These are phyloP conservation scores for Dactylellina cionopaga DNA, from an alignment of 2,329 filamentous ascomycete species.

Conservation along the genomic window DNA sequence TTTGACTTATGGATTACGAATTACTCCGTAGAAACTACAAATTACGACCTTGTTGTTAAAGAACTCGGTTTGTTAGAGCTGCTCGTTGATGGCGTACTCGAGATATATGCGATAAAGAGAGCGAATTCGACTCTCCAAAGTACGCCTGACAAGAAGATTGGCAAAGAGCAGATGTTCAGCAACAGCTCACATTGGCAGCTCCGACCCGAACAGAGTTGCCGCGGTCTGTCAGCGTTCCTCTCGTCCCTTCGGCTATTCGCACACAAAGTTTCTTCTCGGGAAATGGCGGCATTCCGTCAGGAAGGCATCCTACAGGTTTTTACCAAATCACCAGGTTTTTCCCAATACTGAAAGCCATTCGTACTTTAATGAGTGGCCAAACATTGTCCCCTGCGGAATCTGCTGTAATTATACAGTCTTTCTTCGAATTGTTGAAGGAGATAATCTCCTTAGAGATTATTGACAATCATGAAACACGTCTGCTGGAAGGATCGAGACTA, in stretches of 20 bases:
- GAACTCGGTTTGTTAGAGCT: not conserved
- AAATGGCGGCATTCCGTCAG: not conserved
- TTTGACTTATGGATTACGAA: not conserved
- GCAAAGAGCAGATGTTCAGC: conserved; percentile 2
- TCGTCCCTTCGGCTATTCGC: conserved; percentile 2
- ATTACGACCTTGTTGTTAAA: not conserved
- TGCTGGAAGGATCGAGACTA: conserved; percentile 59
- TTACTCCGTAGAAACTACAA: not conserved
- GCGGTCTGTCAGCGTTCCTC: conserved; percentile 6
- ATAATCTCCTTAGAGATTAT: conserved; percentile 56
- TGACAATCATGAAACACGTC: conserved; percentile 55
- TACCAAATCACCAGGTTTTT: conserved; percentile 8
- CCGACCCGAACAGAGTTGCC: not conserved
- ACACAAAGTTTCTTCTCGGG: not conserved
- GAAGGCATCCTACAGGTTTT: not conserved
- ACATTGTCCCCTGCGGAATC: not conserved
- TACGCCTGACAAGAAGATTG: not conserved
- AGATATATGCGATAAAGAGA: not conserved
- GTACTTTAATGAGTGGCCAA: not conserved
- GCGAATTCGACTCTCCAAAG: not conserved
- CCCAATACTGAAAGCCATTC: conserved; percentile 2
- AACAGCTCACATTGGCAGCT: not conserved
- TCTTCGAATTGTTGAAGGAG: conserved; percentile 8
- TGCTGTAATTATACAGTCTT: not conserved
- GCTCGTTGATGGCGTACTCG: not conserved